A percentile compares a stretch with the other conserved stretches of the same genome.
Conservation (phyloP, 257 asterid genomes). For the Solanum gandarillasii region DNA sequence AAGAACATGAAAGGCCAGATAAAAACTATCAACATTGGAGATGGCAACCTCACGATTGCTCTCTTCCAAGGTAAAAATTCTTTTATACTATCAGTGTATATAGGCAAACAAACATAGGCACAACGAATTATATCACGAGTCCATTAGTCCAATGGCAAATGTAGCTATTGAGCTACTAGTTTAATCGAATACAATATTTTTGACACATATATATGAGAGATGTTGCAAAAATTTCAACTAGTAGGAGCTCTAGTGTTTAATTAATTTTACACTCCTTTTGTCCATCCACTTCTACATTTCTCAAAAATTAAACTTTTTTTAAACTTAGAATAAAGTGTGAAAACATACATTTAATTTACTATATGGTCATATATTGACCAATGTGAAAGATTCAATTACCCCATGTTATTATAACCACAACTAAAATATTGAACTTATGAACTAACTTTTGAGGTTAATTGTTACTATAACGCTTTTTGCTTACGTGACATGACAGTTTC, state of each 20-base stretch:
- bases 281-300: not conserved
- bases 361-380: not conserved
- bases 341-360: not conserved
- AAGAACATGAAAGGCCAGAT: conserved; percentile 79
- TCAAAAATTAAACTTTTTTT: not conserved
- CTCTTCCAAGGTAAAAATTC: conserved; percentile 54
- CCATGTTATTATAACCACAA: not conserved
- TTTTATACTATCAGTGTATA: not conserved
- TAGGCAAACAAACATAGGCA: not conserved
- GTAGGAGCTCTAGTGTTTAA: not conserved
- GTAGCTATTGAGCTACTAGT: not conserved
- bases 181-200: not conserved
- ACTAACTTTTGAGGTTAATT: not conserved
- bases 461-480: not conserved
- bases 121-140: fast-evolving
- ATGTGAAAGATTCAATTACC: not conserved
- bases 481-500: conserved; percentile 27
- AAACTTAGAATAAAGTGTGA: not conserved
- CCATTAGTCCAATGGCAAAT: not conserved
- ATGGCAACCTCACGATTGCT: conserved; percentile 88
- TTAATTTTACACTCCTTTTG: not conserved
- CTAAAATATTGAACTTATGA: not conserved
- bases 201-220: not conserved
- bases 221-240: not conserved
- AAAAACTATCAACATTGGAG: conserved; percentile 70